Conservation (phyloP, 164 flowering plant genomes). For the Cinnamomum chago region DNA sequence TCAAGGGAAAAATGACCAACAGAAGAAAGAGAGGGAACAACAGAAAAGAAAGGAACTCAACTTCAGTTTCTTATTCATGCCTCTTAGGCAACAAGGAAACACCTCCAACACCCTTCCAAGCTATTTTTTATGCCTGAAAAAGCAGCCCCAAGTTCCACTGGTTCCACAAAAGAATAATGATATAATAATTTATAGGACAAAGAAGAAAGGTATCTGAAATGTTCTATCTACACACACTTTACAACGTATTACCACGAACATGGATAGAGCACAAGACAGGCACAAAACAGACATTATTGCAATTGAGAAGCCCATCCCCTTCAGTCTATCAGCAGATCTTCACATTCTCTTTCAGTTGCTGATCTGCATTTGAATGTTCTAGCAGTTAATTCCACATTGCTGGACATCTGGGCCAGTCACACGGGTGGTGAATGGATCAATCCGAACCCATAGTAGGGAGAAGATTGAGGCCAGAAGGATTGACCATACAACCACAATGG, state of each 20-base stretch:
- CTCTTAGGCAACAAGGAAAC: background rate
- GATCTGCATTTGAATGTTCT: background rate
- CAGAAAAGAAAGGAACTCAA: background rate
- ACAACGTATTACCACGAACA: background rate
- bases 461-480: conserved; percentile 74
- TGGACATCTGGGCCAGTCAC: conserved; percentile 54
- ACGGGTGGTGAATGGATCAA: conserved; percentile 65
- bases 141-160: background rate
- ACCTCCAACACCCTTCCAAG: background rate
- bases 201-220: background rate
- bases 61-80: background rate
- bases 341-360: background rate
- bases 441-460: conserved; percentile 69
- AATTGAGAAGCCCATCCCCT: background rate
- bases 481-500: conserved; percentile 78
- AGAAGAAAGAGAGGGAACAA: background rate
- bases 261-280: background rate
- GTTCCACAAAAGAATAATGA: background rate
- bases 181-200: background rate
- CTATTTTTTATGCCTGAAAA: background rate
- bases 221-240: conserved; percentile 2
- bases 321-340: conserved; percentile 3
- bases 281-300: background rate
- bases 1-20: background rate
- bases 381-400: conserved; percentile 40